Percentiles rank a stretch among this genome's conserved stretches.
These are phyloP conservation scores for Klebsormidium nitens DNA, from an alignment of 139 green algal genomes.

Conservation along the genomic window DNA sequence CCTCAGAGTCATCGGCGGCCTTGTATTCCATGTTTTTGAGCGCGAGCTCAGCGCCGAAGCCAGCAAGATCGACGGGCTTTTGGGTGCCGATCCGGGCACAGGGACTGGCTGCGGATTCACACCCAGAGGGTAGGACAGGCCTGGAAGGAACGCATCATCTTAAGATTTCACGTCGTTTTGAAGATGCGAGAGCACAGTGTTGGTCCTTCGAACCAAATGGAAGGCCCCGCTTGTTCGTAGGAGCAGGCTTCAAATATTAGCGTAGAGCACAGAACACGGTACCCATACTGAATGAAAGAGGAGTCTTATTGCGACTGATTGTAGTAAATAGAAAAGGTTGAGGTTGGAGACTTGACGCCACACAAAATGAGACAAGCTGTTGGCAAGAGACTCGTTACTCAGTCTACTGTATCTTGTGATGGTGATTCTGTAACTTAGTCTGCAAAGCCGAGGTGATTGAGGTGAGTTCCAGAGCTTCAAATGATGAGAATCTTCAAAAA, in stretches of 20 bases:
- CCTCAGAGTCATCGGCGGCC: conserved; percentile 76
- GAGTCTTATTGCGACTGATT: too few relatives aligned
- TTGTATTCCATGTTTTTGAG: conserved; percentile 99
- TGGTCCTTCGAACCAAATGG: neutral
- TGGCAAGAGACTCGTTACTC: too few relatives aligned
- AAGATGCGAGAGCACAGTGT: conserved; percentile 7
- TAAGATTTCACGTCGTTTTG: too few relatives aligned
- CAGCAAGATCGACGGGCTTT: conserved; percentile 50
- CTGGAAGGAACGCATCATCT: too few relatives aligned
- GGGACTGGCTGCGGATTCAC: neutral
- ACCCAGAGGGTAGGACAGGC: conserved; percentile 21
- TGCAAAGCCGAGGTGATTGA: too few relatives aligned
- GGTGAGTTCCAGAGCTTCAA: too few relatives aligned
- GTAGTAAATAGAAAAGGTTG: too few relatives aligned
- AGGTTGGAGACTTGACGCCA: too few relatives aligned
- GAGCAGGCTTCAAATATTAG: neutral
- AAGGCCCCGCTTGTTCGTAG: neutral
- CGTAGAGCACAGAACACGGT: neutral
- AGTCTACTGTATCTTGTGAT: too few relatives aligned
- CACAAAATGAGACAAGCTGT: too few relatives aligned
- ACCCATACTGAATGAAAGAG: neutral
- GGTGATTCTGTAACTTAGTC: too few relatives aligned
- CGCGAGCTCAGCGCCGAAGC: conserved; percentile 88
- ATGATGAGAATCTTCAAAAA: too few relatives aligned
- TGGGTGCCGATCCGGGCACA: conserved; percentile 14